Conservation (phyloP, 768 basidiomycete genomes). For the Phanerochaete sordida region DNA sequence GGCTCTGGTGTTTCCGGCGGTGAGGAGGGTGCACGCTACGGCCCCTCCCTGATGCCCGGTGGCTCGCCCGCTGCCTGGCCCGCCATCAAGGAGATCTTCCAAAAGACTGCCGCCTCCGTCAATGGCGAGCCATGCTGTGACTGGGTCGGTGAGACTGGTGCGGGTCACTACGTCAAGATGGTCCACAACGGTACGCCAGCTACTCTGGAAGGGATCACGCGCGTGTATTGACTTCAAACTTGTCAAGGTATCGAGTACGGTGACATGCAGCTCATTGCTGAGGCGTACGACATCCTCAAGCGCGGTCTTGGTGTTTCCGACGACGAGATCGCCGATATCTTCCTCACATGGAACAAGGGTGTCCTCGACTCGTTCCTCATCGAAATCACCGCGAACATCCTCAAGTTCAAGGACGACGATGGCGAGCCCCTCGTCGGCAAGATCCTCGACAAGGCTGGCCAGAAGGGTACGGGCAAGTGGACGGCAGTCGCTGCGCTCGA, state of each 20-base stretch:
- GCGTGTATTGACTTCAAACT: not conserved
- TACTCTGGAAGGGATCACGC: constrained; percentile 4
- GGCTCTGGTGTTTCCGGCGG: constrained; percentile 99
- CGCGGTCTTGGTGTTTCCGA: constrained; percentile 87
- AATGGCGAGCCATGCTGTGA: constrained; percentile 97
- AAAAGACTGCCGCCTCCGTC: constrained; percentile 93
- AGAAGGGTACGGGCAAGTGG: constrained; percentile 99
- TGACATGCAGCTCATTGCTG: constrained; percentile 99
- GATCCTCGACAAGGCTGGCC: constrained; percentile 94
- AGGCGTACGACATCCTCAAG: constrained; percentile 98
- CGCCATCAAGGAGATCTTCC: constrained; percentile 97
- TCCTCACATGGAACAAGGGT: constrained; percentile 94
- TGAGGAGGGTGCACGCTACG: constrained; percentile 96
- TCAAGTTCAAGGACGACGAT: constrained; percentile 96
- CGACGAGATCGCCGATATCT: constrained; percentile 91
- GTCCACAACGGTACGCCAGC: constrained; percentile 80
- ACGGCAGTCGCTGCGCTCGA: constrained; percentile 97
- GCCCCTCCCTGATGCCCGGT: constrained; percentile 99
- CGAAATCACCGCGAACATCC: constrained; percentile 95
- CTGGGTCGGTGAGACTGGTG: constrained; percentile 96
- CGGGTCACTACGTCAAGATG: constrained; percentile 99
- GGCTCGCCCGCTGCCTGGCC: constrained; percentile 95
- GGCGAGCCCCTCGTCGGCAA: constrained; percentile 88
- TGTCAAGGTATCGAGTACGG: constrained; percentile 93
- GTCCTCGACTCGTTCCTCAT: constrained; percentile 99